Base-by-base conservation (phyloP, 2,329 filamentous ascomycete genomes). In the Hymenoscyphus albidus region DNA sequence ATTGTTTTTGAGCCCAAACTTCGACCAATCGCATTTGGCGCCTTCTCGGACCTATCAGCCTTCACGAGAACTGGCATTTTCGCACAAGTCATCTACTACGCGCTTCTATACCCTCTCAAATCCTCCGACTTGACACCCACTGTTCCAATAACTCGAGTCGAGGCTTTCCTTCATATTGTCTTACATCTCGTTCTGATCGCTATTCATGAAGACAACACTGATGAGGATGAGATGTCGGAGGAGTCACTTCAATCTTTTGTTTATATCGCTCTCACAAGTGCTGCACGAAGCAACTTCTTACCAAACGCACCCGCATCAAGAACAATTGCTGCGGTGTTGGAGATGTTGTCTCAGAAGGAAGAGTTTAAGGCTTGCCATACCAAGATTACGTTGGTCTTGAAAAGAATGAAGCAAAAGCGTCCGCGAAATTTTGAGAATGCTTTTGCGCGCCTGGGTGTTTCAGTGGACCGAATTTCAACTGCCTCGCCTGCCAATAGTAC, bases 1-100 rank as follows among this genome's bases (percentile, higher is more conserved):
- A 88, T 98, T 65, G 93, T 98, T 2, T 97, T 92, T 74, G 94
- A 98, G 76, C 93, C 96, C 0, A 92, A 88, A 71, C 82, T 97
- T 58, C 87, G 88, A 18, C 84, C 87, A 12, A 92, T 98, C 62
- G 80, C 84, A 1, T 88, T 87, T 0, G 94, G 95, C 1, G 83
- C 90, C 0, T 99, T 97, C 76, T 81, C 86, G 59, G 81, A 87
- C 62, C 82, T 99, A 38, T 83, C 89, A n/a, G 81, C 81, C 2
- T 96, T 98, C 73, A 97, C 93, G 1, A 83, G 85, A 70, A 94
- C 92, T 3, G 87, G 90, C 64, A 84, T 97, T 68, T 99, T 99
- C 75, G 89, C 89, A 10, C 93, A 97, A 75, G 86, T 97, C 67
- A 86, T 98, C 59, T 96, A 93, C 77, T 95, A 96, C 75, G 89